Evolutionary conservation across 106 monocot species (phyloP), one percentile per base, ranked within the genome.

Genomic region (Phalaenopsis equestris): DNA sequence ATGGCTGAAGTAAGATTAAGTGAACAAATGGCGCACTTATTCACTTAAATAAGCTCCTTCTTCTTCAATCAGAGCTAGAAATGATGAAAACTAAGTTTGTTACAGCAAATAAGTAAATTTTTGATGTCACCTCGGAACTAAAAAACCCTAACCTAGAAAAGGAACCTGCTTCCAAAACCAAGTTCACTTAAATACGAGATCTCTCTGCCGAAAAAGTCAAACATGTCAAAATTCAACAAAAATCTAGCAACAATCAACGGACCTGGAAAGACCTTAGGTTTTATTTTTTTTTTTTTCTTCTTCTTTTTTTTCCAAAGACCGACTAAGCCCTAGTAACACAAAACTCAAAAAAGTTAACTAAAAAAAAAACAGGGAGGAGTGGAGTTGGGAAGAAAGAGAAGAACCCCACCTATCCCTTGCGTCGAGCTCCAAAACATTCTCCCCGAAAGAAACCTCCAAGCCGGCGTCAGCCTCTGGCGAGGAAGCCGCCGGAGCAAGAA

Each of bases 381-480:
- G 14, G 68, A 30, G 30, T 30, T 30, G 30, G 0, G 30, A 30
- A 30, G 30, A 70, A 70, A 70, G 14, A 16, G 74, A 81, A 81
- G 45, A 77, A 55, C 42, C 86, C 88, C 84, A 84, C 79, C 79
- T 82, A 36, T 68, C 49, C 15, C 58, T 84, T 6, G 45, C 73
- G 45, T 91, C 91, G 4, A 36, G 11, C 30, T 91, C 91, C 10
- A 88, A 45, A 8, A 82, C 73, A 81, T 89, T 91, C 55, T 91
- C 91, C 77, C 86, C 88, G 37, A 85, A 87, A 10, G 81, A 85
- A 8, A 45, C 87, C 55, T 88, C 91, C 49, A 36, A 65, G 19
- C 30, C 30, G n/a, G 39, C 80, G 48, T 75, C 72, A 37, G 36
- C 41, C 73, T 42, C 55, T 21, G 73, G 48, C 8, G 43, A 36